Conservation (phyloP, 2,329 filamentous ascomycete genomes). For the Fusarium azukiicola region DNA sequence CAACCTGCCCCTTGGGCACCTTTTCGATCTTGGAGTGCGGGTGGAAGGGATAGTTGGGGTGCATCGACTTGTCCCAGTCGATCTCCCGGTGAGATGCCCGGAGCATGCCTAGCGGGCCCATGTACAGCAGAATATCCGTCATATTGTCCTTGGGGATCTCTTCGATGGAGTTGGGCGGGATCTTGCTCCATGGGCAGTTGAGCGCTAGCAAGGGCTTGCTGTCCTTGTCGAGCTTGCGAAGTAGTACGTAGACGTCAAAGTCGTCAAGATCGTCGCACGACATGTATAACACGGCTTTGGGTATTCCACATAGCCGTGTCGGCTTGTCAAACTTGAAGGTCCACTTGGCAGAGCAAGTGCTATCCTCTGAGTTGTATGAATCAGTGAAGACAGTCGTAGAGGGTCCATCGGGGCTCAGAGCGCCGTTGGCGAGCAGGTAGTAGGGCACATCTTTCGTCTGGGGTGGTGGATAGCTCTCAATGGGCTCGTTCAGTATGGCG, state of each 20-base stretch:
- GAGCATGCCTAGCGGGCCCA: constrained; percentile 67
- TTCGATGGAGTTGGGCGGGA: too few species aligned
- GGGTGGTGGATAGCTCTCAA: constrained; percentile 25
- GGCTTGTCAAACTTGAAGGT: constrained; percentile 61
- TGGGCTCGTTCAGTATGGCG: not conserved
- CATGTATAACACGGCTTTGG: constrained; percentile 71
- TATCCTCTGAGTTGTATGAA: too few species aligned
- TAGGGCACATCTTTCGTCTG: constrained; percentile 24
- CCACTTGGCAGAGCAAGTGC: constrained; percentile 45
- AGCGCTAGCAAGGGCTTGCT: constrained; percentile 56
- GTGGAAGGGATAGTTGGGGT: constrained; percentile 59
- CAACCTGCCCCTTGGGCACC: constrained; percentile 63
- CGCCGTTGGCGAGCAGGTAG: constrained; percentile 19
- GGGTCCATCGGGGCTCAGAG: constrained; percentile 54
- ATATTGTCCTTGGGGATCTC: constrained; percentile 59
- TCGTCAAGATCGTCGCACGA: constrained; percentile 66
- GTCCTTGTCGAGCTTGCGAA: constrained; percentile 67
- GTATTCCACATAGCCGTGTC: constrained; percentile 67
- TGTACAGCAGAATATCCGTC: constrained; percentile 64
- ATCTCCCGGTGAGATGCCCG: constrained; percentile 67
- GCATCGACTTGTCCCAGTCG: constrained; percentile 57
- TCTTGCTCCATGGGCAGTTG: too few species aligned
- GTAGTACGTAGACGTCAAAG: constrained; percentile 66
- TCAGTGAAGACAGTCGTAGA: too few species aligned
- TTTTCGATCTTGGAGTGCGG: constrained; percentile 66